Conservation (phyloP, 257 asterid genomes). For the Asclepias syriaca region DNA sequence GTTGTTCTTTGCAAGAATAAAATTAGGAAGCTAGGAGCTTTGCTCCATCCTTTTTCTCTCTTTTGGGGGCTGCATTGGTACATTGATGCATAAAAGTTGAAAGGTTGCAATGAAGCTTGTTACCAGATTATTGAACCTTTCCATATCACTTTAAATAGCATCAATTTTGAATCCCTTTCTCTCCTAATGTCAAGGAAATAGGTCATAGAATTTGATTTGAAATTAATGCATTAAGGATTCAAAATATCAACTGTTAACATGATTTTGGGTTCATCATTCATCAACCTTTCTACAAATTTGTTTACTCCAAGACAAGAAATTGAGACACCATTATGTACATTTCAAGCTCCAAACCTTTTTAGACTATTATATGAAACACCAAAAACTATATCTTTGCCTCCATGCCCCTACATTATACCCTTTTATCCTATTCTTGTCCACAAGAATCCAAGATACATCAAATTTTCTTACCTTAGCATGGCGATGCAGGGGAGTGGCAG, state of each 20-base stretch:
- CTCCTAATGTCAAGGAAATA: not conserved
- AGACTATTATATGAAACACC: not conserved
- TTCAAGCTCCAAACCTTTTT: not conserved
- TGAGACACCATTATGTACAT: not conserved
- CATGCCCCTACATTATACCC: not conserved
- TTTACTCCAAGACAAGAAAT: not conserved
- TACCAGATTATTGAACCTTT: not conserved
- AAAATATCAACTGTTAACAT: not conserved
- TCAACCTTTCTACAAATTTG: not conserved
- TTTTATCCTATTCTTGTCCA: not conserved
- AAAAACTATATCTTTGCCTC: not conserved
- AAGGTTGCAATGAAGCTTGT: not conserved
- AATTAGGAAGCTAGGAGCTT: not conserved
- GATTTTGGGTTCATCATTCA: not conserved
- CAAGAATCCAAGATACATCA: not conserved
- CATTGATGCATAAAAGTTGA: not conserved
- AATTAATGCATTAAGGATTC: not conserved
- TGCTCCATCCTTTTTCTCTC: too few relatives aligned
- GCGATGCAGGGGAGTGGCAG: constrained; percentile 88
- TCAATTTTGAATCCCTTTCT: not conserved
- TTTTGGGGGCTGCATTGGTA: not conserved
- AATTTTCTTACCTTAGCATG: constrained; percentile 56
- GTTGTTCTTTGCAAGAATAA: not conserved
- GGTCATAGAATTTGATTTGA: not conserved
- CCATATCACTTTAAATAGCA: not conserved